A percentile compares a stretch with the other conserved stretches of the same genome.
Evolutionary conservation across 192 early-diverging fungal genomes (phyloP).

Genomic region (Entomortierella lignicola): DNA sequence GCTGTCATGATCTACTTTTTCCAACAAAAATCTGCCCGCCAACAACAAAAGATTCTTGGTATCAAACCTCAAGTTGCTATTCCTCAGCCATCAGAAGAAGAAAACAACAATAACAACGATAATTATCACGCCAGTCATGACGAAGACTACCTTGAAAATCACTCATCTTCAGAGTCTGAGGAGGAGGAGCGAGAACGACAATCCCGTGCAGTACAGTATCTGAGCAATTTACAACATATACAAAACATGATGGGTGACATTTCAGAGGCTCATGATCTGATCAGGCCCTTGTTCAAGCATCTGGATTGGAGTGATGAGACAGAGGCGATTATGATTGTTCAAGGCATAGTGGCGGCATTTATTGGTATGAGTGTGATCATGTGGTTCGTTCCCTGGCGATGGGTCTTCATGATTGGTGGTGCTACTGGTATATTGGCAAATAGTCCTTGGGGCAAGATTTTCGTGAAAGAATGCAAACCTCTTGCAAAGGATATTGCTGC

Average conservation of each 20-base stretch:
- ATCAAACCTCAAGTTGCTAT: slow-evolving; percentile 10
- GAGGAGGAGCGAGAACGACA: slow-evolving; percentile 24
- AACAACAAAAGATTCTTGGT: slow-evolving; percentile 35
- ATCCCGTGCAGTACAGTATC: slow-evolving; percentile 67
- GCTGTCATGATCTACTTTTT: slow-evolving; percentile 65
- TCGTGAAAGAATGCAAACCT: slow-evolving; percentile 29
- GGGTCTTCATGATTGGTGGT: slow-evolving; percentile 65
- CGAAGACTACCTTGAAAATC: slow-evolving; percentile 44
- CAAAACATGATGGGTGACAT: slow-evolving; percentile 82
- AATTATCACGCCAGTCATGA: slow-evolving; percentile 40
- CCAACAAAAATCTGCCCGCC: slow-evolving; percentile 55
- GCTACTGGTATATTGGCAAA: slow-evolving; percentile 68
- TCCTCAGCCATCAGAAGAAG: slow-evolving; percentile 17
- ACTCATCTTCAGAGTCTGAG: slow-evolving; percentile 20
- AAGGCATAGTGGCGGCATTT: slow-evolving; percentile 50
- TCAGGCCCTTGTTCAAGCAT: slow-evolving; percentile 53
- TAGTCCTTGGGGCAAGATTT: slow-evolving; percentile 64
- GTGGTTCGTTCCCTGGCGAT: slow-evolving; percentile 62
- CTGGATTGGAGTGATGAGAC: slow-evolving; percentile 66
- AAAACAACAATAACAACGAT: slow-evolving; percentile 27
- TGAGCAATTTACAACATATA: slow-evolving; percentile 77
- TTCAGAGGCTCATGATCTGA: slow-evolving; percentile 61
- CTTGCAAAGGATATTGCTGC: slow-evolving; percentile 28
- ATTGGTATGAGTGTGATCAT: slow-evolving; percentile 42
- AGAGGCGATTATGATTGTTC: slow-evolving; percentile 57